Percentiles rank a stretch among this genome's conserved stretches.
Evolutionary conservation across 345 rosid genomes (phyloP).

Genomic region (Heritiera fomes): DNA sequence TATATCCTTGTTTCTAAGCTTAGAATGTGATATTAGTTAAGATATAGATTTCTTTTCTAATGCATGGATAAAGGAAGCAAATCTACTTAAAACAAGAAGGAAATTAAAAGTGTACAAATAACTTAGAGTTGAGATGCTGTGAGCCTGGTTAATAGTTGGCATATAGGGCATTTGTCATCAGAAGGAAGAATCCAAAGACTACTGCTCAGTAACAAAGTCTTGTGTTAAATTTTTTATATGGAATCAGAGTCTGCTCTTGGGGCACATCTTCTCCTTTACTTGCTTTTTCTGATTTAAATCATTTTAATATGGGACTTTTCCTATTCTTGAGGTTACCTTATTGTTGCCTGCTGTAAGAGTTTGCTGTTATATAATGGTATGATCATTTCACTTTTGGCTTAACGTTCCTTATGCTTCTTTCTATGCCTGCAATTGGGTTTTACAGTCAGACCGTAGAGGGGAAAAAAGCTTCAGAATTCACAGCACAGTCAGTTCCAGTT

Average conservation of each 20-base stretch:
- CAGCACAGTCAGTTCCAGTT: slow-evolving; percentile 41
- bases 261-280: background rate
- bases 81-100: slow-evolving; percentile 7
- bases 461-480: slow-evolving; percentile 43
- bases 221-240: background rate
- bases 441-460: slow-evolving; percentile 53
- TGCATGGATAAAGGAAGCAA: slow-evolving; percentile 5
- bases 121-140: background rate
- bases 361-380: slow-evolving; percentile 7
- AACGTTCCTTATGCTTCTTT: slow-evolving; percentile 2
- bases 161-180: background rate
- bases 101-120: background rate
- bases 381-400: background rate
- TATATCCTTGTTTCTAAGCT: background rate
- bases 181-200: background rate
- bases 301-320: background rate
- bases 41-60: background rate
- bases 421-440: slow-evolving; percentile 8
- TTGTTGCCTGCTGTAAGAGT: background rate
- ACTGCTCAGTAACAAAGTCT: background rate
- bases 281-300: slow-evolving; percentile 1
- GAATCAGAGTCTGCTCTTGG: background rate
- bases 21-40: background rate
- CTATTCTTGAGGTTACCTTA: slow-evolving; percentile 2
- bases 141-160: background rate